These are phyloP conservation scores for Sphaerulina vaccinii DNA, from an alignment of 2,329 filamentous ascomycete species.

Conservation along the genomic window DNA sequence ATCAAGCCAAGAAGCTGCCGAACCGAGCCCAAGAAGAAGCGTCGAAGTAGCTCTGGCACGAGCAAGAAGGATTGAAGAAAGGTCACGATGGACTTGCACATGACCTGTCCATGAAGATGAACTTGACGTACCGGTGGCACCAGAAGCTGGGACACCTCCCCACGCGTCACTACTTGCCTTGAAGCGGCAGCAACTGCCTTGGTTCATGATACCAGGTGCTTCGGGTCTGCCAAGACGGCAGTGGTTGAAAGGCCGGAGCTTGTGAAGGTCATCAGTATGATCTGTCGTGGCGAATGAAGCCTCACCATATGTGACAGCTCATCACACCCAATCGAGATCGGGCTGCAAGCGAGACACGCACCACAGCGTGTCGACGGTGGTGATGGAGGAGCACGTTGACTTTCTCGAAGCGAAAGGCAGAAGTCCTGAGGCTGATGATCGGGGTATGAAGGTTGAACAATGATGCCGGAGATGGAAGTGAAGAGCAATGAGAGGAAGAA, in stretches of 20 bases:
- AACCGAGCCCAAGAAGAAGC: constrained; percentile 25
- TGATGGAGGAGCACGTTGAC: neutral
- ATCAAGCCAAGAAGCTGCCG: constrained; percentile 22
- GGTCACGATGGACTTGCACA: neutral
- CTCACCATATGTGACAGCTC: constrained; percentile 5
- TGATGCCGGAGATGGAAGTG: neutral
- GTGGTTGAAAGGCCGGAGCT: no score
- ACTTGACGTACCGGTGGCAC: neutral
- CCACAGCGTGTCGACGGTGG: neutral
- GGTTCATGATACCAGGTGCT: no score
- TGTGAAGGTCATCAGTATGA: neutral
- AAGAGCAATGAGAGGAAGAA: neutral
- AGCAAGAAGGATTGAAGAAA: constrained; percentile 25
- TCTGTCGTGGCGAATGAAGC: neutral
- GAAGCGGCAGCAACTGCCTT: no score
- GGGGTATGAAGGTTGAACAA: no score
- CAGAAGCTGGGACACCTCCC: no score
- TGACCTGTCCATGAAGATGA: no score
- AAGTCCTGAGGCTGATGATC: neutral
- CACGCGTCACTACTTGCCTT: no score
- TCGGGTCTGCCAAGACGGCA: no score
- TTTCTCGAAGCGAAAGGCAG: neutral
- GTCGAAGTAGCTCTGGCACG: constrained; percentile 15
- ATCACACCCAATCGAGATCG: constrained; percentile 2
- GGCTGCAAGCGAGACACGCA: constrained; percentile 1